Conservation (phyloP, 768 basidiomycete genomes). For the Trametes cubensis region DNA sequence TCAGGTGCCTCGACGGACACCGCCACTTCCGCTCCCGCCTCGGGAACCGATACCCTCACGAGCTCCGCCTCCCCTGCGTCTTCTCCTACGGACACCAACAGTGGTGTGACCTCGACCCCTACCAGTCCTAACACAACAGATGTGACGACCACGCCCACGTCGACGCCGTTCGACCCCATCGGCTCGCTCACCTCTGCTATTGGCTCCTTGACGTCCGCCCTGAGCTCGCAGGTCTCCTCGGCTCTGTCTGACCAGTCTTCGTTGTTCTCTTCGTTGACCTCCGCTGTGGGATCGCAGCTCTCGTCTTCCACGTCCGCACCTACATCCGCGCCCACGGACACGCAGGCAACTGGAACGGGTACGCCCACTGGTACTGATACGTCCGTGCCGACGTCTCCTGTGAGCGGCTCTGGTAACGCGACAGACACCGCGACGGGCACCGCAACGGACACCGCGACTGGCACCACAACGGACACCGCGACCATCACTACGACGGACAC, state of each 20-base stretch:
- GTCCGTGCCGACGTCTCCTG: neutral
- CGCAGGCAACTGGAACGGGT: neutral
- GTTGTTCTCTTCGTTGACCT: conserved; percentile 6
- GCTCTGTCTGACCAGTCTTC: neutral
- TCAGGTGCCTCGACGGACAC: conserved; percentile 3
- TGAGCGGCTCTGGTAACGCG: conserved; percentile 10
- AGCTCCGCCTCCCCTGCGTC: conserved; percentile 4
- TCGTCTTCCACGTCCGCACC: conserved; percentile 1
- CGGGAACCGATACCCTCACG: conserved; percentile 11
- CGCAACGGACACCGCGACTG: no score
- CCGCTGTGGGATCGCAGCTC: neutral
- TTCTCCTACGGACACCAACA: neutral
- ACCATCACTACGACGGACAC: no score
- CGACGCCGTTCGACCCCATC: conserved; percentile 8
- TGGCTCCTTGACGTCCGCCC: conserved; percentile 2
- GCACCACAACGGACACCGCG: no score
- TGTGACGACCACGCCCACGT: conserved; percentile 7
- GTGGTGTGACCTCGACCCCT: conserved; percentile 4
- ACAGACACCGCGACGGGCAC: conserved; percentile 10
- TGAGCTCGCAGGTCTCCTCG: conserved; percentile 10
- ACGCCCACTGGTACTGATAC: neutral
- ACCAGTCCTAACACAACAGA: conserved; percentile 2
- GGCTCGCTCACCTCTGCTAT: neutral
- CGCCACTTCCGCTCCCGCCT: conserved; percentile 4
- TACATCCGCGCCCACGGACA: conserved; percentile 8